Evolutionary conservation across 2,329 filamentous ascomycete species (phyloP).

Genomic region (Penicillium sp.): DNA sequence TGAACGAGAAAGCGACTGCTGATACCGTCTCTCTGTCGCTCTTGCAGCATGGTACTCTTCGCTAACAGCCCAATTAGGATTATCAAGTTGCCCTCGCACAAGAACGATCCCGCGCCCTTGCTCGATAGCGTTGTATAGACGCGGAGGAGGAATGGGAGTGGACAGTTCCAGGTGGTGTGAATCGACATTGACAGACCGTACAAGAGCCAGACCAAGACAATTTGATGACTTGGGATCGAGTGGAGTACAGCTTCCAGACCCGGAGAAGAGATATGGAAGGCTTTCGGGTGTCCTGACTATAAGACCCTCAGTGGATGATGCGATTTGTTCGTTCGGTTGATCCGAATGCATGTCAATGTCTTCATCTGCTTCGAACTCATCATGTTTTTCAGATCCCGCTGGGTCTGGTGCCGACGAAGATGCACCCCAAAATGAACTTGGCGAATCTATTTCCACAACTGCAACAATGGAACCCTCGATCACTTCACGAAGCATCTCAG

Average conservation of each 20-base stretch:
- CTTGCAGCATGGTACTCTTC: slow-evolving; percentile 48
- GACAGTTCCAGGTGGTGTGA: slow-evolving; percentile 50
- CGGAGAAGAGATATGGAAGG: slow-evolving; percentile 57
- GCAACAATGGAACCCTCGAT: slow-evolving; percentile 60
- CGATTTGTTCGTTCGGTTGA: neutral
- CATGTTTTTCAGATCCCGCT: slow-evolving; percentile 8
- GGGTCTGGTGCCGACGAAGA: neutral
- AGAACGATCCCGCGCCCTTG: slow-evolving; percentile 50
- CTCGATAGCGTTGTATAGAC: slow-evolving; percentile 36
- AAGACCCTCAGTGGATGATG: slow-evolving; percentile 10
- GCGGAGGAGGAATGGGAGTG: slow-evolving; percentile 50
- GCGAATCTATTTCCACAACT: slow-evolving; percentile 54
- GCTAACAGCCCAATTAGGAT: slow-evolving; percentile 50
- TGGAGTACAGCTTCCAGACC: slow-evolving; percentile 45
- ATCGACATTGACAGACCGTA: slow-evolving; percentile 46
- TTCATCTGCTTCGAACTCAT: slow-evolving; percentile 16
- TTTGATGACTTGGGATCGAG: slow-evolving; percentile 54
- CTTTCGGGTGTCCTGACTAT: slow-evolving; percentile 49
- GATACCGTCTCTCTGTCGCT: slow-evolving; percentile 40
- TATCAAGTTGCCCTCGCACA: slow-evolving; percentile 52
- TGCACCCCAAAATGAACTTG: slow-evolving; percentile 33
- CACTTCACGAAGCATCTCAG: slow-evolving; percentile 53
- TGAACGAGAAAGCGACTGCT: slow-evolving; percentile 23
- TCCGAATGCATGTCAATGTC: slow-evolving; percentile 26
- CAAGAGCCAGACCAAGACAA: slow-evolving; percentile 55